phyloP scores from a whole-genome alignment of 352 stramenopile genomes.

The Pythium plurisporium region DNA sequence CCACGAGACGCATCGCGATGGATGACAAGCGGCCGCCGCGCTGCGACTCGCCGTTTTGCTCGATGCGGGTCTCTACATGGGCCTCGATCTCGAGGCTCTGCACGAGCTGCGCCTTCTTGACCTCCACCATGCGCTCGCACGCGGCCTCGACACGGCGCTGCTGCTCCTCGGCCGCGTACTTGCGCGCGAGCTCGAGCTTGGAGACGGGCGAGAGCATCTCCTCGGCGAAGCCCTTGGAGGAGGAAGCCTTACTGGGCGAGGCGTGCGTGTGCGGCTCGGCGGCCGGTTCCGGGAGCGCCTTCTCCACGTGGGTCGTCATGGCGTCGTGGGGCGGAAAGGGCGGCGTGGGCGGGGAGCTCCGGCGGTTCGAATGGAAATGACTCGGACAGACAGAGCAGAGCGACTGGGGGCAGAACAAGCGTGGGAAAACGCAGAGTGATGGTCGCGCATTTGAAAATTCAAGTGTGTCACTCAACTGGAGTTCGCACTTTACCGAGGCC shows the following conservation, averaged over 20 bases:
- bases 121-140: conserved; percentile 42
- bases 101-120: conserved; percentile 48
- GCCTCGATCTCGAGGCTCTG: conserved; percentile 59
- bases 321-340: background rate
- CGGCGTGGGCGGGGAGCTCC: conserved; percentile 2
- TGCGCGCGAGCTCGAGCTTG: conserved; percentile 67
- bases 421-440: conserved; percentile 12
- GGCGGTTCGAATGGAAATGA: conserved; percentile 20
- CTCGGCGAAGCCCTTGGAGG: conserved; percentile 34
- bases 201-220: conserved; percentile 59
- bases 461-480: conserved; percentile 23
- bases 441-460: conserved; percentile 27
- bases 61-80: conserved; percentile 36
- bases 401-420: background rate
- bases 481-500: conserved; percentile 6
- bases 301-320: conserved; percentile 60
- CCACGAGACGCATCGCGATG: conserved; percentile 22
- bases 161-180: conserved; percentile 59
- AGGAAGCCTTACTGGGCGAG: conserved; percentile 27
- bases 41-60: conserved; percentile 30
- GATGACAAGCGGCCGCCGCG: conserved; percentile 20
- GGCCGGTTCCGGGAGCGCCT: conserved; percentile 10
- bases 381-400: conserved; percentile 3
- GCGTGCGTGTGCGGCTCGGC: conserved; percentile 21
- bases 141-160: conserved; percentile 61